Evolutionary conservation across 2,329 filamentous ascomycete genomes (phyloP), one percentile per base, ranked within the genome.

Genomic region (Xylaria multiplex): DNA sequence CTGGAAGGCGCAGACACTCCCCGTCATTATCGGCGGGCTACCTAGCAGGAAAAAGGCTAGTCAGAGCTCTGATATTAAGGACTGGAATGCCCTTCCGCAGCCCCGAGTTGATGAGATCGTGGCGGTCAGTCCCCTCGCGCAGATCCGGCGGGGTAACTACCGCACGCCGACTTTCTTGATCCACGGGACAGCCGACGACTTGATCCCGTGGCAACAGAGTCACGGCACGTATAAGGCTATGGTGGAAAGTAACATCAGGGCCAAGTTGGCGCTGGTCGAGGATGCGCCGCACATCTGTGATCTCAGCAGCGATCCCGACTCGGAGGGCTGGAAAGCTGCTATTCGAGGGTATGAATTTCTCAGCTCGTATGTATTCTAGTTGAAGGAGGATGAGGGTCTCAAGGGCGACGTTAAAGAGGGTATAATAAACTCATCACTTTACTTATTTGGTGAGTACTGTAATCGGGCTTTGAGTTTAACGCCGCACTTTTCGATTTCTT

Each of bases 81-180:
- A 70, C 46, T 69, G 69, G 68, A 68, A 67, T 42, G 42, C 45
- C 0, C 59, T 64, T 0, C 64, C 69, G n/a, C 68, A 62, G 59
- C 71, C 67, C 7, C 7, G 37, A 13, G 50, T 56, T 6, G 70
- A 70, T 2, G 7, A 43, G 8, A 62, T 75, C 55, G 11, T 16
- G 8, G 67, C 68, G 16, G 71, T 62, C 32, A 75, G 74, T 52
- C 72, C 75, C 0, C 54, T 65, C n/a, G 69, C 73, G 0, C 76
- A 77, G 19, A 69, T 78, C 42, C 37, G 54, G 0, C 9, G 1
- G 1, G 74, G 73, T 6, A 66, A 50, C 5, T 78, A 76, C 52
- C 42, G 37, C 1, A 71, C 71, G 49, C 76, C 77, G 19, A 78
- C 77, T 0, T 79, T 73, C 59, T 35, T 78, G 27, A 66, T 77